Base-by-base conservation (phyloP, 2,329 filamentous ascomycete species). In the Biscogniauxia mediterranea region DNA sequence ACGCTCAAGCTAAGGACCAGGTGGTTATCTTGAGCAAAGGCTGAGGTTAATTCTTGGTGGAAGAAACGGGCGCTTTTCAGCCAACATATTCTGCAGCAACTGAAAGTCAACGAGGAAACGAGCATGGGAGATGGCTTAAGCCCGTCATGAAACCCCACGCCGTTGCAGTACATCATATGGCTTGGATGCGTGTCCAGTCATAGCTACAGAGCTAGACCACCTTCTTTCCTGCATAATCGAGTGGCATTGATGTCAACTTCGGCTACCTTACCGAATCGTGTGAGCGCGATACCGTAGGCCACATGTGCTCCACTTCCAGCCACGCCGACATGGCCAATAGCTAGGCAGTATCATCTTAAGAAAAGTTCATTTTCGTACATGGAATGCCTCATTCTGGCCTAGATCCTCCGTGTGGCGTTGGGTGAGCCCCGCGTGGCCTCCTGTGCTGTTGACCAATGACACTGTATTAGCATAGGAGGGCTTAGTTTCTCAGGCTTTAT, bases 381-480 rank as follows among this genome's bases (percentile, higher is more conserved):
- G 13, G 38, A 9, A 17, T 46, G 38, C 38, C 38, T 46, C 38
- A 7, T 46, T 46, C 38, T n/a, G 38, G 38, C 11, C 13, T 46
- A 46, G 38, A n/a, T 46, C 38, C 38, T n/a, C 38, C 38, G 38
- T 46, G 17, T 46, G 38, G 38, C 15, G 11, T 46, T 46, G 38
- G 38, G 38, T n/a, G 38, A 11, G 38, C 11, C 38, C 38, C 17
- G 38, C 38, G 38, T 46, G 38, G 38, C 17, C 38, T 46, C 15
- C 38, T 46, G 6, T 46, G 38, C 15, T 2, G 23, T 15, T 42
- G 28, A 60, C 61, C 55, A 63, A 65, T 62, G 38, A 51, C 15
- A 13, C 8, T n/a, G 17, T 42, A 5, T 26, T 51, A 20, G 32
- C 55, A 58, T 62, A 51, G 59, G 28, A 67, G 62, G 63, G 63